Evolutionary conservation across 2,329 filamentous ascomycete species (phyloP).

Genomic region (Aspergillus sp.): DNA sequence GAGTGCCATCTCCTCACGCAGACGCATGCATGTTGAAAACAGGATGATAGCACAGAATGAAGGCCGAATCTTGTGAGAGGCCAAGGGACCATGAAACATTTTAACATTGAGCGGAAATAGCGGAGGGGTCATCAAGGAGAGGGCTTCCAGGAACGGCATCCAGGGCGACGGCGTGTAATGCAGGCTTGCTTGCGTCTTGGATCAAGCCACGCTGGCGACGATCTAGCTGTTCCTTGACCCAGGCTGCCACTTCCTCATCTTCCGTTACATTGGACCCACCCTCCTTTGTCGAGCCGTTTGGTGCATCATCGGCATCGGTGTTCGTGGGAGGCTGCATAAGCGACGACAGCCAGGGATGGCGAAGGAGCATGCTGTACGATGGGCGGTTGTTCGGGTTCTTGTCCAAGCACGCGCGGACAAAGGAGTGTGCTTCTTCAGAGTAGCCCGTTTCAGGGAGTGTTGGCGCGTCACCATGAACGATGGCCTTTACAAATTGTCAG

Average conservation of each 20-base stretch:
- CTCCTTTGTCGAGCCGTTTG: slow-evolving; percentile 19
- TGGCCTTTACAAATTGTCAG: slow-evolving; percentile 64
- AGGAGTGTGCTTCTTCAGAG: slow-evolving; percentile 77
- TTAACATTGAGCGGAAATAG: slow-evolving; percentile 9
- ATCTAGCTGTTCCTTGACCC: slow-evolving; percentile 74
- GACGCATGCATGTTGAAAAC: background rate
- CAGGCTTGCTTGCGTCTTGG: slow-evolving; percentile 66
- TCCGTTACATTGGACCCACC: slow-evolving; percentile 52
- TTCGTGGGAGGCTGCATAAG: slow-evolving; percentile 77
- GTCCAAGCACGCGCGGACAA: slow-evolving; percentile 86
- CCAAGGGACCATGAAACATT: too few relatives aligned
- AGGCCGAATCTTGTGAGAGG: background rate
- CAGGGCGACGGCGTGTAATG: slow-evolving; percentile 82
- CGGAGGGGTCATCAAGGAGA: slow-evolving; percentile 30
- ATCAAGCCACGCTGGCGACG: slow-evolving; percentile 62
- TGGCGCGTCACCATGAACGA: slow-evolving; percentile 95
- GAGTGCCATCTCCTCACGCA: background rate
- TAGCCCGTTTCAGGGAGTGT: slow-evolving; percentile 77
- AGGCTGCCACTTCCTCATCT: slow-evolving; percentile 81
- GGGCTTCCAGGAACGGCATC: slow-evolving; percentile 62
- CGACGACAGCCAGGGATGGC: slow-evolving; percentile 82
- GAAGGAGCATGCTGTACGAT: slow-evolving; percentile 86
- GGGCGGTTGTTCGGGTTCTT: slow-evolving; percentile 90
- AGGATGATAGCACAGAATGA: background rate
- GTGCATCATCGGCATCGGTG: slow-evolving; percentile 49